phyloP scores from a whole-genome alignment of 768 basidiomycete species.

The Chalciporus sphaerocephalus region DNA sequence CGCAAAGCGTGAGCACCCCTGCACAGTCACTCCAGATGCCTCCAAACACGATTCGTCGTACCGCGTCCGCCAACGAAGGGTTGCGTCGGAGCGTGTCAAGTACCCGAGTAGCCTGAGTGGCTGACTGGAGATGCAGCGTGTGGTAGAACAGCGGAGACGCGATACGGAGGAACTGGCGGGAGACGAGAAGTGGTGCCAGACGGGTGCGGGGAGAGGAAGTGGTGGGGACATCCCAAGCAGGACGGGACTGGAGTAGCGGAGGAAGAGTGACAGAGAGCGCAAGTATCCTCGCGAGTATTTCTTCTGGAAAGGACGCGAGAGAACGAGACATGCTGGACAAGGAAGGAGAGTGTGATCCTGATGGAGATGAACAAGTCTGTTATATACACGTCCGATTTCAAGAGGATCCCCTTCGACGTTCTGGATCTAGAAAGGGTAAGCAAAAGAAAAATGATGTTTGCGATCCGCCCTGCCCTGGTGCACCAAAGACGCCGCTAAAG shows the following conservation, averaged over 20 bases:
- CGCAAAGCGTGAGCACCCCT: slow-evolving; percentile 32
- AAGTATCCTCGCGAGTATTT: slow-evolving; percentile 47
- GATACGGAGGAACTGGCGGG: slow-evolving; percentile 50
- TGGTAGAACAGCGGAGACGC: slow-evolving; percentile 55
- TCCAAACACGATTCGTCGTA: slow-evolving; percentile 40
- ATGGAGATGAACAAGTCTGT: background rate
- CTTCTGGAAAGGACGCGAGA: slow-evolving; percentile 36
- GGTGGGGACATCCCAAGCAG: slow-evolving; percentile 22
- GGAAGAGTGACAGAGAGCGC: slow-evolving; percentile 26
- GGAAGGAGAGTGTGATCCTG: background rate
- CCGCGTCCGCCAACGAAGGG: slow-evolving; percentile 36
- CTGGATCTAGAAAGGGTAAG: background rate
- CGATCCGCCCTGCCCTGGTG: background rate
- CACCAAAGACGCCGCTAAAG: background rate
- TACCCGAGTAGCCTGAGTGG: slow-evolving; percentile 36
- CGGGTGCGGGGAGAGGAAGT: slow-evolving; percentile 17
- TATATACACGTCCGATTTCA: slow-evolving; percentile 5
- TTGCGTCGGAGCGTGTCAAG: slow-evolving; percentile 35
- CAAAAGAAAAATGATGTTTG: background rate
- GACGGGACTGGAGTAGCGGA: slow-evolving; percentile 17
- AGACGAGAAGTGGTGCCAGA: slow-evolving; percentile 48
- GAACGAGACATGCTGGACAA: slow-evolving; percentile 11
- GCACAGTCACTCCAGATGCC: slow-evolving; percentile 41
- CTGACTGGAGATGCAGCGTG: slow-evolving; percentile 42
- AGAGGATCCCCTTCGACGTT: background rate